Base-by-base conservation (phyloP, 2,329 filamentous ascomycete species). In the Allantophomopsis lycopodina region DNA sequence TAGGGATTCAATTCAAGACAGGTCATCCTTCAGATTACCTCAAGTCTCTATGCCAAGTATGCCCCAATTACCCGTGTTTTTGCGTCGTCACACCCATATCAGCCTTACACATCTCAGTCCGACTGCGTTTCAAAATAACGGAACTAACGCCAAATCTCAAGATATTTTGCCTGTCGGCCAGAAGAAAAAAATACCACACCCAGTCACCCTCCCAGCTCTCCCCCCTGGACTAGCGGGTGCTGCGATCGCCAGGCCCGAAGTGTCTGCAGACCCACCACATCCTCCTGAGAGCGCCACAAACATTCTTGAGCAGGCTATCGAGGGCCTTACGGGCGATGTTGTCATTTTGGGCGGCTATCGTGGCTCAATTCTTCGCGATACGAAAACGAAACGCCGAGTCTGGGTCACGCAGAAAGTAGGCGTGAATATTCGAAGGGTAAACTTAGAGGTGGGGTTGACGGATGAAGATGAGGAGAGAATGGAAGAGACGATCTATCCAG, bases 321-420 rank as follows among this genome's bases (percentile, higher is more conserved):
- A 81, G 36, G 65, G 75, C 5, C 62, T 94, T 16, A 83, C 77
- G 0, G 88, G 89, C 1, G 89, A 96, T 53, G 57, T 96, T 7
- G 85, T 96, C 7, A 68, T 95, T 21, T 70, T 96, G 54, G 89
- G 89, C 15, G 89, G 89, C 12, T 94, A 95, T 54, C 73, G 89
- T 47, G 89, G 89, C 3, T 94, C 88, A 0, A 71, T 95, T n/a
- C 60, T 96, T 21, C 77, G 88, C 21, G 93, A 86, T 10, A 81
- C 85, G 10, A 79, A 86, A 45, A 73, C 83, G 7, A 82, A 83
- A 4, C 77, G 86, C n/a, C 86, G 94, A 55, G 63, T 94, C 0
- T 96, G 89, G 89, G 84, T 93, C 2, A 88, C 88, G 0, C 79
- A 95, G 53, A 95, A 95, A 59, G 80, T 94, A 20, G 88, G 89